Evolutionary conservation across 768 basidiomycete genomes (phyloP).

Genomic region (Macrolepiota fuliginosa): DNA sequence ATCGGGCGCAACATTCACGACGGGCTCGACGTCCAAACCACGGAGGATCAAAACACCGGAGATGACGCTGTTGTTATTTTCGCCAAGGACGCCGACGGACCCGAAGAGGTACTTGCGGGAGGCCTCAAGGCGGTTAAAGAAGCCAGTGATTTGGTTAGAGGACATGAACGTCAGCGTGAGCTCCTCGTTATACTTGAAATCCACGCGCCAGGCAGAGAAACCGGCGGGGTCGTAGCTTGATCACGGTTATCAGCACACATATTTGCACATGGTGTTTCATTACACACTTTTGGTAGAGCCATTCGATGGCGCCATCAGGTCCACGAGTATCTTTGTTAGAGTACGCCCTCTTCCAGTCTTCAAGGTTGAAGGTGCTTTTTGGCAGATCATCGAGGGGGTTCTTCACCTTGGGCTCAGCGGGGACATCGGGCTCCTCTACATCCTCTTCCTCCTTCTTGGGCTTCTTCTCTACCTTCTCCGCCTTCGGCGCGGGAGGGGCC

Average conservation of each 20-base stretch:
- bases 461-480: conserved; percentile 64
- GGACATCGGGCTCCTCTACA: conserved; percentile 72
- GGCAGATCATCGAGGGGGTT: conserved; percentile 93
- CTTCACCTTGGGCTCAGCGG: conserved; percentile 86
- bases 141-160: conserved; percentile 88
- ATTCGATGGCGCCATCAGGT: conserved; percentile 78
- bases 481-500: conserved; percentile 50
- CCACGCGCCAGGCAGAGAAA: conserved; percentile 88
- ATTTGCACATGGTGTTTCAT: neutral
- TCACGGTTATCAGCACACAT: neutral
- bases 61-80: conserved; percentile 74
- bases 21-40: conserved; percentile 69
- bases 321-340: conserved; percentile 98
- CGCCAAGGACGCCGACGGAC: conserved; percentile 88
- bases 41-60: conserved; percentile 80
- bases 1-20: conserved; percentile 83
- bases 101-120: conserved; percentile 97
- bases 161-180: conserved; percentile 94
- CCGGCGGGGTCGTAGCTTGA: conserved; percentile 82
- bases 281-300: conserved; percentile 93
- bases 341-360: conserved; percentile 98
- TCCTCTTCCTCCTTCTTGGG: conserved; percentile 64
- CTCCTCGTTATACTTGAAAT: conserved; percentile 97
- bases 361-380: conserved; percentile 83
- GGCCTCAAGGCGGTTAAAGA: conserved; percentile 97